Conservation (phyloP, 202 grass and related monocot species). For the Panicum hallii region DNA sequence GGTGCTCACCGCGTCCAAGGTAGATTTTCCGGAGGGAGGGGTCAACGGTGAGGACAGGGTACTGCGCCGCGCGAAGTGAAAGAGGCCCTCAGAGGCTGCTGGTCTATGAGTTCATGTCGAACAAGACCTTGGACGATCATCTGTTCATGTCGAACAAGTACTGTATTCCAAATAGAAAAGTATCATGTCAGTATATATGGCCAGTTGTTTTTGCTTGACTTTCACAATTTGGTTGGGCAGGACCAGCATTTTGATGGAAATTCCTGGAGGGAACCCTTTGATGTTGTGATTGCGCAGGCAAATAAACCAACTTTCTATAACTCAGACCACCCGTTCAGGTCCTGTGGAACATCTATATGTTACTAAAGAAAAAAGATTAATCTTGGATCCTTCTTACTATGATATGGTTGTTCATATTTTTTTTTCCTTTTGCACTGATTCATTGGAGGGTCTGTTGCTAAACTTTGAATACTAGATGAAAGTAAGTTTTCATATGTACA, state of each 20-base stretch:
- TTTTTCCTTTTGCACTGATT: not conserved
- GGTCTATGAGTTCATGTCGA: constrained; percentile 74
- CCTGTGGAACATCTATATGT: constrained; percentile 29
- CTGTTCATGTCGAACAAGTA: constrained; percentile 57
- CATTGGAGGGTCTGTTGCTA: not conserved
- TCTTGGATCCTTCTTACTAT: constrained; percentile 19
- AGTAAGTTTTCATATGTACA: constrained; percentile 21
- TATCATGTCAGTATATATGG: not conserved
- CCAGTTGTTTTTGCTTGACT: constrained; percentile 27
- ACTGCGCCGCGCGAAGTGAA: constrained; percentile 60
- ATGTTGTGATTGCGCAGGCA: constrained; percentile 97
- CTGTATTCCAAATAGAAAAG: constrained; percentile 14
- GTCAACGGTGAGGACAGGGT: too few relatives aligned
- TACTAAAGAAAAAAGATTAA: constrained; percentile 16
- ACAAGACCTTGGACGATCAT: constrained; percentile 81
- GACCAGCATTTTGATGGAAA: constrained; percentile 69
- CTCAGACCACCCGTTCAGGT: constrained; percentile 95
- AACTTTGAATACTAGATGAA: constrained; percentile 30
- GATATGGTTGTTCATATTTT: not conserved
- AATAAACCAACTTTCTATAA: constrained; percentile 96
- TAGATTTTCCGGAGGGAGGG: too few relatives aligned
- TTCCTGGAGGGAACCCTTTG: constrained; percentile 97
- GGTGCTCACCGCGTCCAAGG: too few relatives aligned
- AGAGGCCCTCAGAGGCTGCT: constrained; percentile 65
- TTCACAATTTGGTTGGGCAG: constrained; percentile 51